Base-by-base conservation (phyloP, 495 filamentous ascomycete species). In the Ramalina intermedia region DNA sequence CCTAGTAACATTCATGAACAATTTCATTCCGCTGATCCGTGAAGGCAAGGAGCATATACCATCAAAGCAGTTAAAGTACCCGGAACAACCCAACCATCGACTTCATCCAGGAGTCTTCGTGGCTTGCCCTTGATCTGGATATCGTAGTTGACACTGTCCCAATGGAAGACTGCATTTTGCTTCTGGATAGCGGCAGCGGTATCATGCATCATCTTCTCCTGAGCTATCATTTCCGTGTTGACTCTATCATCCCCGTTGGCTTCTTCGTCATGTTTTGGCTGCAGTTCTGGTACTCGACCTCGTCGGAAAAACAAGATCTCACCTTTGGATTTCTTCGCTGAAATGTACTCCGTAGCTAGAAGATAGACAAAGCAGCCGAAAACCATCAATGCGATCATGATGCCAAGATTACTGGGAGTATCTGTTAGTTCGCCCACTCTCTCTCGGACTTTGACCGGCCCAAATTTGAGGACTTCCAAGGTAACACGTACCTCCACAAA, bases 261-360 rank as follows among this genome's bases (percentile, higher is more conserved):
- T 43, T 68, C 64, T 16, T 69, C 62, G 37, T 80, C 77, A 12
- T 8, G 27, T 55, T 78, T 73, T 55, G 69, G 66, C 39, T 65
- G 71, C 54, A 84, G 75, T 0, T 71, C 69, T 21, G 81, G 78
- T 38, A 80, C 79, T 57, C 85, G 73, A 14, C 84, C 83, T 24
- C 82, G 77, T 29, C 81, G 81, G 69, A 94, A 96, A 23, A 96
- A 71, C 7, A 94, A 66, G 21, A 96, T 81, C 59, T 96, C 89
- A 36, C 86, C 88, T 64, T 88, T 93, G 17, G 84, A 89, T 52
- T 82, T 81, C 65, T 83, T 80, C 21, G 79, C 76, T 0, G 82
- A 74, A 39, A 94, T 81, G 36, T 78, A 73, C 61, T 96, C 89
- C 21, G 82, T 84, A 6, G 75, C 72, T 17, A 75, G 43, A 17